phyloP scores from a whole-genome alignment of 2,329 filamentous ascomycete species.

The Fusarium avenaceum region DNA sequence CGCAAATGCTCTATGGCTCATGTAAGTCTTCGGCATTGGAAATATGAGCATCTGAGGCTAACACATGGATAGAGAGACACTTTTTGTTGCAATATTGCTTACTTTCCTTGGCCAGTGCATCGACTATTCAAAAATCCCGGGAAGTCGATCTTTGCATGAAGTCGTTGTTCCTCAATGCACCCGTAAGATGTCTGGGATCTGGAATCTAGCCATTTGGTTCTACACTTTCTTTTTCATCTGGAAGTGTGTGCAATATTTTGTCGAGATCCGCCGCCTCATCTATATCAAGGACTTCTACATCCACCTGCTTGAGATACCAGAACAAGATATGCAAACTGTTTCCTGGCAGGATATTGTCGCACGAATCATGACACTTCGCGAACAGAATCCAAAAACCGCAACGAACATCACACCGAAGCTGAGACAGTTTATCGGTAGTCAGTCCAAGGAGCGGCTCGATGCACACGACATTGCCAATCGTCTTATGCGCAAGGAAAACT shows the following conservation, averaged over 20 bases:
- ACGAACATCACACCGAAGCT: slow-evolving; percentile 66
- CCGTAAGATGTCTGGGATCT: slow-evolving; percentile 77
- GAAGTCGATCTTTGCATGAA: slow-evolving; percentile 68
- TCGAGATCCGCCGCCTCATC: slow-evolving; percentile 79
- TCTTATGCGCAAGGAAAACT: slow-evolving; percentile 96
- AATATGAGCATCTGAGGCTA: slow-evolving; percentile 8
- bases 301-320: slow-evolving; percentile 83
- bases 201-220: slow-evolving; percentile 85
- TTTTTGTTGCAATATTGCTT: slow-evolving; percentile 84
- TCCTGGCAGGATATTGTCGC: slow-evolving; percentile 94
- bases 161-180: slow-evolving; percentile 81
- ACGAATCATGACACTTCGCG: slow-evolving; percentile 84
- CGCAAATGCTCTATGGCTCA: slow-evolving; percentile 76
- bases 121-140: slow-evolving; percentile 80
- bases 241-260: slow-evolving; percentile 79
- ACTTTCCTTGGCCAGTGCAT: slow-evolving; percentile 90
- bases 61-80: slow-evolving; percentile 71
- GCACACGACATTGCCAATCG: slow-evolving; percentile 98
- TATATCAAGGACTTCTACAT: slow-evolving; percentile 89
- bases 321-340: slow-evolving; percentile 90
- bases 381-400: slow-evolving; percentile 86
- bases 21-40: slow-evolving; percentile 65
- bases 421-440: slow-evolving; percentile 77
- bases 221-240: slow-evolving; percentile 89
- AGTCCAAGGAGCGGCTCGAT: slow-evolving; percentile 94